Conservation (phyloP, 805 yeast genomes). For the Yarrowia osloensis region DNA sequence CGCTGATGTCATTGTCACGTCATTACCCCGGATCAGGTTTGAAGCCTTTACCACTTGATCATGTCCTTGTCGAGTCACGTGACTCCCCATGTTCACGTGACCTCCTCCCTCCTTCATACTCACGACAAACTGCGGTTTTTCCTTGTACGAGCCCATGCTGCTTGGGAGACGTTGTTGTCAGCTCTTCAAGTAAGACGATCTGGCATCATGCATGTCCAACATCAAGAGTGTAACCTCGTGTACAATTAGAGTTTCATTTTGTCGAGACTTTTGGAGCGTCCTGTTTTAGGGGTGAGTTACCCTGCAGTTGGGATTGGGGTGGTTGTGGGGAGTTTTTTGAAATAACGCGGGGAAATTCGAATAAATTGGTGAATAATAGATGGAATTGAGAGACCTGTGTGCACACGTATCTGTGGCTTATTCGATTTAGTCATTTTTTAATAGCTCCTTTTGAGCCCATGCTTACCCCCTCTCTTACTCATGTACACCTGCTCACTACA, state of each 20-base stretch:
- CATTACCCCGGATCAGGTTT: neutral
- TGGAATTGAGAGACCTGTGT: too few relatives aligned
- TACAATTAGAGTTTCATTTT: neutral
- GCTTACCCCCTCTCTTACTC: too few relatives aligned
- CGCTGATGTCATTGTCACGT: neutral
- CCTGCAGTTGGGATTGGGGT: neutral
- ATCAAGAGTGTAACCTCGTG: neutral
- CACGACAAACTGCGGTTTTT: conserved; percentile 21
- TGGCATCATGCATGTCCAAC: neutral
- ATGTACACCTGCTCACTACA: neutral
- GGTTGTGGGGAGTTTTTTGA: too few relatives aligned
- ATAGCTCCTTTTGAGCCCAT: neutral
- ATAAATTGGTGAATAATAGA: neutral
- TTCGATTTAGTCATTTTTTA: too few relatives aligned
- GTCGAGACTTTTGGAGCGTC: too few relatives aligned
- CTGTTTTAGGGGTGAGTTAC: neutral
- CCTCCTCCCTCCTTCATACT: neutral
- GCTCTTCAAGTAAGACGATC: neutral
- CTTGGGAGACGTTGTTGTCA: neutral
- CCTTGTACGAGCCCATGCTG: neutral
- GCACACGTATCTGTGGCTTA: too few relatives aligned
- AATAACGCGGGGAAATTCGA: too few relatives aligned
- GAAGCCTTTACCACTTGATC: too few relatives aligned
- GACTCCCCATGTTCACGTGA: neutral
- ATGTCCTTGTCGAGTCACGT: neutral